Conservation (phyloP, 495 filamentous ascomycete genomes). For the Cairneyella variabilis region DNA sequence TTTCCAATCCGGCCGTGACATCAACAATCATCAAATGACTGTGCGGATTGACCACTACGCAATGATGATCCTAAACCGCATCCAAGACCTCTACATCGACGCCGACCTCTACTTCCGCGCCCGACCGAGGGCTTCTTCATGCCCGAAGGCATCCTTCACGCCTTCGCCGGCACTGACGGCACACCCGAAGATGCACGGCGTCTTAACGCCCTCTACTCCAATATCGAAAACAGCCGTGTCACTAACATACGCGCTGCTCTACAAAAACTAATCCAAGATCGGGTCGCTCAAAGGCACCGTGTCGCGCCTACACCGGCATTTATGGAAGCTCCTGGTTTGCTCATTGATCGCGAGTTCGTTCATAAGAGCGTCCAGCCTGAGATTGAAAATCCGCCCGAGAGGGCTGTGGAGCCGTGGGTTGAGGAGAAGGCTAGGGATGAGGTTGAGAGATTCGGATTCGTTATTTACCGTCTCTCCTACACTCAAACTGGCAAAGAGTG, state of each 20-base stretch:
- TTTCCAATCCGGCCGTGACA: background rate
- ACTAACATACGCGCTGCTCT: constrained; percentile 21
- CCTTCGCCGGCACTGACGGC: background rate
- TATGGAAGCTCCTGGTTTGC: constrained; percentile 9
- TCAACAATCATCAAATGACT: constrained; percentile 21
- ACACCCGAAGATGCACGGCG: no score
- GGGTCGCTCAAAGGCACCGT: background rate
- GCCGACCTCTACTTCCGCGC: constrained; percentile 6
- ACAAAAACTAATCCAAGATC: background rate
- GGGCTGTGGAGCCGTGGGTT: constrained; percentile 20
- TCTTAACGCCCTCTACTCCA: no score
- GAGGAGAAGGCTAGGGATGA: background rate
- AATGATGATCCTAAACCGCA: constrained; percentile 23
- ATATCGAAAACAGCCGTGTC: constrained; percentile 25
- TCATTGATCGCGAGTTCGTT: constrained; percentile 20
- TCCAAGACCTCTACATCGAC: constrained; percentile 12
- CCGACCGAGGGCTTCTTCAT: constrained; percentile 14
- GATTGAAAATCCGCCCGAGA: constrained; percentile 23
- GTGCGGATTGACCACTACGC: constrained; percentile 25
- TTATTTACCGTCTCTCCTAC: constrained; percentile 33
- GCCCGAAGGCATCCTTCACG: background rate
- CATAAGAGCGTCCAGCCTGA: constrained; percentile 23
- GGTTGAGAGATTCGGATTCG: constrained; percentile 29
- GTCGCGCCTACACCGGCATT: background rate
- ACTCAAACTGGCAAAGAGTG: constrained; percentile 28